Base-by-base conservation (phyloP, 352 stramenopile species). In the Thalassiosira pacifica region DNA sequence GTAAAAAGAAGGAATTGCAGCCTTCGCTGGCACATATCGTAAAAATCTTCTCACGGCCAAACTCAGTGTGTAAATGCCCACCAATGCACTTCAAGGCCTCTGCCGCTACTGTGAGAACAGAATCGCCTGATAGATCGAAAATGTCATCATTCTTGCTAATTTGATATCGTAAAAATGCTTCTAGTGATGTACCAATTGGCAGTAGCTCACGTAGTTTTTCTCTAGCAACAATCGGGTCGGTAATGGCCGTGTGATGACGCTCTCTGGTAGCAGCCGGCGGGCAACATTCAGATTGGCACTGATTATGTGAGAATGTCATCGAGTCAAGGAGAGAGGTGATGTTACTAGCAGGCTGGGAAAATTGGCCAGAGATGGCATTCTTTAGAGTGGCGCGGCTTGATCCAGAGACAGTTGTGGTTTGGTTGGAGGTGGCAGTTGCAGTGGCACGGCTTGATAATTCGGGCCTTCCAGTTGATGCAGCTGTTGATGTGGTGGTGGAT, bases 81-180 rank as follows among this genome's bases (percentile, higher is more conserved):
- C 48, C 48, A 59, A 59, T 59, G 48, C 48, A 59, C 48, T 59
- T 59, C 48, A 59, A 59, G 48, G 4, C 10, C 48, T 59, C 18
- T 59, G 48, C 48, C 48, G 48, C 48, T 59, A 59, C 48, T 59
- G 48, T 19, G 48, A 59, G 48, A 59, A 59, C 48, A 59, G 6
- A 59, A 59, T 59, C 48, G 18, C 48, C 48, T 59, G 48, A 59
- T 59, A 59, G 48, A 59, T 59, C 6, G 24, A 26, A 59, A 59
- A 59, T 59, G 48, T 59, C 48, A 59, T 59, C 48, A 24, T 59
- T 59, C 48, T 59, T 59, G 48, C 48, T 59, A 59, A 59, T 59
- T 59, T 59, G 48, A 59, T 59, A 59, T 59, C 48, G 48, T 59
- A 59, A 59, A 59, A 59, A 59, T 24, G 13, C 48, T 59, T 59